phyloP scores from a whole-genome alignment of 305 asterid species.

The Fraxinus greggii region DNA sequence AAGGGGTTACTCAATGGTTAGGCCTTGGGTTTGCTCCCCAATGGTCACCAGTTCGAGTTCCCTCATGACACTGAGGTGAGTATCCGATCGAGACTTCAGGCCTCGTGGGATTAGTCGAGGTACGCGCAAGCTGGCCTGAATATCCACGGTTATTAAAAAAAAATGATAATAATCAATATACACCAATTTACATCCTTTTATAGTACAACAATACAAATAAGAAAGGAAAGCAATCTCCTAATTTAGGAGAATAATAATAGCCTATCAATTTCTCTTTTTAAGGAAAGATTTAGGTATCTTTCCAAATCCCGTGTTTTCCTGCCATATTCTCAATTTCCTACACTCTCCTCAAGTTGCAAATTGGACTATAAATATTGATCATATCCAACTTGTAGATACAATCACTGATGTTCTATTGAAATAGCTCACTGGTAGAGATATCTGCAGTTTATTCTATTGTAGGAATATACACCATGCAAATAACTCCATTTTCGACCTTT shows the following conservation, averaged over 20 bases:
- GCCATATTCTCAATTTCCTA: background rate
- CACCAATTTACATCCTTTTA: background rate
- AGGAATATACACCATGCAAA: background rate
- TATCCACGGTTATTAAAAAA: no score
- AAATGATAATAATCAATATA: background rate
- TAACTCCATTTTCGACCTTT: background rate
- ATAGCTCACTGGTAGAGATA: no score
- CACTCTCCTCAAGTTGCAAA: background rate
- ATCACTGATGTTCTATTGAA: background rate
- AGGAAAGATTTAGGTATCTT: background rate
- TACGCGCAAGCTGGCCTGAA: no score
- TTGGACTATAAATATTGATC: background rate
- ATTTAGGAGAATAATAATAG: background rate
- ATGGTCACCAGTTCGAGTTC: no score
- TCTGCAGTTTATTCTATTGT: no score
- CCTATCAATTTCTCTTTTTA: background rate
- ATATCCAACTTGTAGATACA: background rate
- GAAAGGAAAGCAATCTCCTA: background rate
- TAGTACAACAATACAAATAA: background rate
- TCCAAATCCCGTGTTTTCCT: background rate
- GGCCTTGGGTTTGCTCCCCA: no score
- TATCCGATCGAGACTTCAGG: no score
- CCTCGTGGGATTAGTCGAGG: no score
- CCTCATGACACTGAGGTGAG: no score
- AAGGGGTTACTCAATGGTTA: no score